Evolutionary conservation across 2,329 filamentous ascomycete species (phyloP), one percentile per base, ranked within the genome.

Genomic region (Cytospora mali): DNA sequence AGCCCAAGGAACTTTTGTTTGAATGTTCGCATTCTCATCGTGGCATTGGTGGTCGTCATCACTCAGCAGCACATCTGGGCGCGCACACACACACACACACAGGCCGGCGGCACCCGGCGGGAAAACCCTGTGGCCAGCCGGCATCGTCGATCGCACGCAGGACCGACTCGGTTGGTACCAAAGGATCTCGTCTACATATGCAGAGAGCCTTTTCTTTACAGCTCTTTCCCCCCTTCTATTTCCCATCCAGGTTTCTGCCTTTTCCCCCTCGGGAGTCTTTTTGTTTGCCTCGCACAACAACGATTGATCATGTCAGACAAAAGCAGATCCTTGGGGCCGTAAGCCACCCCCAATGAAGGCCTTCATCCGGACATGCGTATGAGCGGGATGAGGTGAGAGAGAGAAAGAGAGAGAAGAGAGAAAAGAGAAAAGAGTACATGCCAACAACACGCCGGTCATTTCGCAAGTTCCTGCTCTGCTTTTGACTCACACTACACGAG

Each of bases 241-340:
- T 21, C 23, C 25, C 48, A 16, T 13, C 23, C n/a, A 21, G 25
- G 10, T n/a, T 23, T 23, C n/a, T 11, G n/a, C 23, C 42, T n/a
- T 4, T n/a, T 18, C n/a, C n/a, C 13, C 3, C n/a, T 4, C n/a
- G 7, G 42, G n/a, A 46, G 6, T 6, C 21, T 11, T 13, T 46
- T 46, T 46, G 62, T 53, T 58, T 58, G 49, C 62, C 58, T 55
- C 14, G 33, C 42, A 63, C 61, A 63, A 23, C 25, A 35, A 23
- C 25, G 28, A 21, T 21, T 59, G 51, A 50, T 31, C 29, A 21
- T 18, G 28, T 58, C 49, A 31, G 52, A 61, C 54, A 62, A 21
- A 14, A 18, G 7, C 23, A 29, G 23, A 42, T 57, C 62, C 35
- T 54, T 61, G 56, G 57, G 62, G 62, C 57, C 31, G 62, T 54